These are phyloP conservation scores for Phytophthora capsici DNA, from an alignment of 352 stramenopile genomes.

Conservation along the genomic window DNA sequence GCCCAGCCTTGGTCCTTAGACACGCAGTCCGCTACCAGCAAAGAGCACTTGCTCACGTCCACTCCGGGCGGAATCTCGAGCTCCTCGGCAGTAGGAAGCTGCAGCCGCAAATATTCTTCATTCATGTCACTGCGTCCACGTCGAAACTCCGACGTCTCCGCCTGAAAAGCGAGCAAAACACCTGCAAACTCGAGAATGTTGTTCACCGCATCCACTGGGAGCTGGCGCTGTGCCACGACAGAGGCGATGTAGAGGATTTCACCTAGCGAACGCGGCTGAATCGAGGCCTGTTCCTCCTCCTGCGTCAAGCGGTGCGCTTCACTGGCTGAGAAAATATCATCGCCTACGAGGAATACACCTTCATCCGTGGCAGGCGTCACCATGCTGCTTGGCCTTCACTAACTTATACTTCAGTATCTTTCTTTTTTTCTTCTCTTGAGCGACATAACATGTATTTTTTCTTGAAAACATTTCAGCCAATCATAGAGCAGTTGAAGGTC, in stretches of 20 bases:
- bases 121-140: constrained; percentile 54
- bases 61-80: constrained; percentile 53
- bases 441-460: background rate
- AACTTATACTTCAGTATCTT: no score
- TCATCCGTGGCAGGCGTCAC: constrained; percentile 16
- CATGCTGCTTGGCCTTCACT: constrained; percentile 21
- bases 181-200: constrained; percentile 61
- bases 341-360: constrained; percentile 46
- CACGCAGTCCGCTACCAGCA: constrained; percentile 58
- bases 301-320: constrained; percentile 25
- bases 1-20: constrained; percentile 84
- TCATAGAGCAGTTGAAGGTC: constrained; percentile 18
- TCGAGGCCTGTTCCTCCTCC: constrained; percentile 21
- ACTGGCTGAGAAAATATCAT: constrained; percentile 31
- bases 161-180: constrained; percentile 56
- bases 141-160: constrained; percentile 36
- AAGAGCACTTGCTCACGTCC: constrained; percentile 40
- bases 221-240: constrained; percentile 39
- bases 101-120: constrained; percentile 58
- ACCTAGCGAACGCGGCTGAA: constrained; percentile 31
- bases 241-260: constrained; percentile 56
- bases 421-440: background rate
- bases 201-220: constrained; percentile 52
- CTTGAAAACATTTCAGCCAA: constrained; percentile 10
- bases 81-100: constrained; percentile 41